Evolutionary conservation across 2,329 filamentous ascomycete species (phyloP), one percentile per base, ranked within the genome.

Genomic region (Xylaria multiplex): DNA sequence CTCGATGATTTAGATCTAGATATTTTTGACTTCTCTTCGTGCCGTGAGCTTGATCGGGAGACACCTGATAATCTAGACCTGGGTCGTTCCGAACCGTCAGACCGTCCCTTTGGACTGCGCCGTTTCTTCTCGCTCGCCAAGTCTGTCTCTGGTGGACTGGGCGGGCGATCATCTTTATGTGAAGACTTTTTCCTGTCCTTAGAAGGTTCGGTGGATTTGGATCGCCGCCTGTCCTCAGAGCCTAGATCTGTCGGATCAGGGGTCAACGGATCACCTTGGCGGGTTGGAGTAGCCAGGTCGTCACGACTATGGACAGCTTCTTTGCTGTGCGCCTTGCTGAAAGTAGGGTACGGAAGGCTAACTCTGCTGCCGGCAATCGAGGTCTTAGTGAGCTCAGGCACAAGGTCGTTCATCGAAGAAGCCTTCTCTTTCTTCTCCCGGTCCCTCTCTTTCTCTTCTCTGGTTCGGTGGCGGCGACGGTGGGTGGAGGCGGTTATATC

Each of bases 251-350:
- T 93, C 24, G 90, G 84, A 67, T 93, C 90, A 19, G 91, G 91
- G 1, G 91, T 93, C 55, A 84, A 77, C 1, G 85, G 85, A 61
- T 88, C 83, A 67, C 70, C 54, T 69, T 73, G 52, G 65, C 67
- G 66, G 60, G 46, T 72, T 70, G 27, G 79, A 76, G 55, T 45
- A 16, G 46, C 68, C 46, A 86, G 71, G 59, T 87, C 83, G 52
- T 89, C 86, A 59, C 82, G 83, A 75, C 88, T 90, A 70, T 88
- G 85, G 60, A 97, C 87, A 50, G 89, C 88, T 81, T 97, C 95
- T 79, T 93, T 96, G 83, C 93, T 96, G 78, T 97, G 93, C 13
- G 91, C 91, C 80, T 96, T 97, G 80, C 74, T 77, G 68, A 78
- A 78, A 56, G 52, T 70, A 30, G 76, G 76, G 56, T 78, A 78